A percentile compares a stretch with the other conserved stretches of the same genome.
phyloP scores from a whole-genome alignment of 768 basidiomycete species.

The Rhodotorula babjevae region DNA sequence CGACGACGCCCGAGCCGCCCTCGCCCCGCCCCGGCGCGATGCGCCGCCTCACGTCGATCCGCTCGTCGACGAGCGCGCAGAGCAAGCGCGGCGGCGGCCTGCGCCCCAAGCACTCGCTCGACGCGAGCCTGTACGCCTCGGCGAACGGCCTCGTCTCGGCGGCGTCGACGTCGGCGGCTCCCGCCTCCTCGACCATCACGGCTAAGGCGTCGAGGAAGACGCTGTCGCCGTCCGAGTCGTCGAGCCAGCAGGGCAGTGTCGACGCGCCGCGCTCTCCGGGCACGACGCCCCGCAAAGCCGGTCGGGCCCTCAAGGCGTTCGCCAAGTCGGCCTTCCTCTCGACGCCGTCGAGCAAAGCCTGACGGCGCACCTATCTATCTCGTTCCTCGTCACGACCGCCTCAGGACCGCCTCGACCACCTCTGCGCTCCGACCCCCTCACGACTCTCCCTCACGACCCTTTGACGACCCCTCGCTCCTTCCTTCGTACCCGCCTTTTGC shows the following conservation, averaged over 20 bases:
- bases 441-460: too few relatives aligned
- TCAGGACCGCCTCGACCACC: too few relatives aligned
- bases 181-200: conserved; percentile 3
- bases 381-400: neutral
- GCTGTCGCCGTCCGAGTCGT: neutral
- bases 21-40: conserved; percentile 5
- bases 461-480: neutral
- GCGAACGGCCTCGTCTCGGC: neutral
- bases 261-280: neutral
- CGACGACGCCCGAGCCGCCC: conserved; percentile 7
- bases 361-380: neutral
- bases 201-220: neutral
- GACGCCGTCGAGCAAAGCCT: neutral
- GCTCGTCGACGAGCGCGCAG: conserved; percentile 9
- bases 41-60: conserved; percentile 25
- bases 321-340: conserved; percentile 17
- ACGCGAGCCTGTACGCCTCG: neutral
- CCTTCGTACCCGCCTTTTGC: neutral
- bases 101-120: neutral
- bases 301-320: conserved; percentile 14
- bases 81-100: neutral
- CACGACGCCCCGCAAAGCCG: conserved; percentile 1
- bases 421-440: too few relatives aligned
- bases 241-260: neutral
- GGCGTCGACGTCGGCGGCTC: neutral